Percentiles rank a stretch among this genome's conserved stretches.
Evolutionary conservation across 2,329 filamentous ascomycete genomes (phyloP).

Genomic region (Curvularia sp.): DNA sequence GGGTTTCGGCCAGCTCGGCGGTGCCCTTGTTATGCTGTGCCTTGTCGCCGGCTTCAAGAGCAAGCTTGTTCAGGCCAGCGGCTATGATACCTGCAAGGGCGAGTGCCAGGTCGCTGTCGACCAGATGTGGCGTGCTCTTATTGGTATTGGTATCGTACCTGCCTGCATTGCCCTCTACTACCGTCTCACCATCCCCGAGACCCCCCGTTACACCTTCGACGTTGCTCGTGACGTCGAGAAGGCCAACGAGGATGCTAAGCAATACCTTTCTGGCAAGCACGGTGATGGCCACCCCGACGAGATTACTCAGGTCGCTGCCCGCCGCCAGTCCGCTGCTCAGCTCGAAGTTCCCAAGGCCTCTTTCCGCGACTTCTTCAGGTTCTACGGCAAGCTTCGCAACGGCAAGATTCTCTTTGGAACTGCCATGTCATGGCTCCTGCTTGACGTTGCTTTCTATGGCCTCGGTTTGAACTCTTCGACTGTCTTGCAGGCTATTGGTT

Average conservation of each 20-base stretch:
- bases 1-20: constrained; percentile 52
- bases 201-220: constrained; percentile 53
- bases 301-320: constrained; percentile 65
- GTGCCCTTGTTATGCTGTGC: constrained; percentile 46
- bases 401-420: constrained; percentile 77
- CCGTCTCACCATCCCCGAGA: constrained; percentile 53
- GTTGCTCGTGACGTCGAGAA: constrained; percentile 50
- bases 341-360: constrained; percentile 73
- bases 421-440: constrained; percentile 72
- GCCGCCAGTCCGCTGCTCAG: constrained; percentile 60
- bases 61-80: constrained; percentile 27
- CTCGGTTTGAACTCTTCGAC: constrained; percentile 77
- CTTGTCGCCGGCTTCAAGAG: constrained; percentile 43
- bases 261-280: constrained; percentile 73
- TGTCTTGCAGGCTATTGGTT: constrained; percentile 75
- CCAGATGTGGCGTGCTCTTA: constrained; percentile 53
- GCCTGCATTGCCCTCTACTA: constrained; percentile 52
- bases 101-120: constrained; percentile 47
- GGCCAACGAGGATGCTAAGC: constrained; percentile 73
- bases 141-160: constrained; percentile 52
- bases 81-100: constrained; percentile 39
- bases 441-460: constrained; percentile 66
- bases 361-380: constrained; percentile 72
- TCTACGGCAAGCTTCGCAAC: constrained; percentile 76
- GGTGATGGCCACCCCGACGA: constrained; percentile 70